Evolutionary conservation across 805 yeast species (phyloP).

Genomic region (Candida manassasensis): DNA sequence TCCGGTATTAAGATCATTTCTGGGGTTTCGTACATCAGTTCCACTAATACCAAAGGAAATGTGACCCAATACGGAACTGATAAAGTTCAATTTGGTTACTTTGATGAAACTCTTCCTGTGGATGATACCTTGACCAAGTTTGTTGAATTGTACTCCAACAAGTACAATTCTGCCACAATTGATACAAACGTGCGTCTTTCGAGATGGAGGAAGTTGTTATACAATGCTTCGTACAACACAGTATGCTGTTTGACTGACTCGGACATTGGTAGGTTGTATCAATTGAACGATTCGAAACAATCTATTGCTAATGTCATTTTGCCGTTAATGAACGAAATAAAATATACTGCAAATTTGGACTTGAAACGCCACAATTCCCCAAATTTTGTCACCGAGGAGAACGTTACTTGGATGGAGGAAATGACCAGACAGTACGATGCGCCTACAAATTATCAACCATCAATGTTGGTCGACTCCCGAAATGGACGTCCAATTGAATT

Average conservation of each 20-base stretch:
- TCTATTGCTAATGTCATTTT: conserved; percentile 16
- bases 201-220: conserved; percentile 65
- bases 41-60: conserved; percentile 22
- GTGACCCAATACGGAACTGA: conserved; percentile 27
- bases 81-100: conserved; percentile 22
- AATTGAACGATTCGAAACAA: conserved; percentile 13
- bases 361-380: conserved; percentile 9
- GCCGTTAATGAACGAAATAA: conserved; percentile 20
- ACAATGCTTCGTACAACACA: conserved; percentile 66
- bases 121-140: conserved; percentile 22
- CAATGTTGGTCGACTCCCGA: conserved; percentile 66
- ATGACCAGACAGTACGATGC: conserved; percentile 36
- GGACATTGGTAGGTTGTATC: conserved; percentile 36
- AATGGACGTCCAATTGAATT: conserved; percentile 67
- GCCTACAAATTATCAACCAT: conserved; percentile 58
- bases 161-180: conserved; percentile 15
- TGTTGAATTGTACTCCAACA: conserved; percentile 19
- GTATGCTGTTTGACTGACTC: conserved; percentile 28
- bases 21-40: conserved; percentile 31
- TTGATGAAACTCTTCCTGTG: conserved; percentile 12
- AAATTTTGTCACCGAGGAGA: conserved; percentile 13
- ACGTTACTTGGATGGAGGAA: conserved; percentile 12
- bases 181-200: conserved; percentile 23
- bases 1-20: conserved; percentile 18
- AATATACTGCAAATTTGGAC: conserved; percentile 19